phyloP scores from a whole-genome alignment of 1,284 basidiomycete genomes.

The Cryptococcus jaspeensis region DNA sequence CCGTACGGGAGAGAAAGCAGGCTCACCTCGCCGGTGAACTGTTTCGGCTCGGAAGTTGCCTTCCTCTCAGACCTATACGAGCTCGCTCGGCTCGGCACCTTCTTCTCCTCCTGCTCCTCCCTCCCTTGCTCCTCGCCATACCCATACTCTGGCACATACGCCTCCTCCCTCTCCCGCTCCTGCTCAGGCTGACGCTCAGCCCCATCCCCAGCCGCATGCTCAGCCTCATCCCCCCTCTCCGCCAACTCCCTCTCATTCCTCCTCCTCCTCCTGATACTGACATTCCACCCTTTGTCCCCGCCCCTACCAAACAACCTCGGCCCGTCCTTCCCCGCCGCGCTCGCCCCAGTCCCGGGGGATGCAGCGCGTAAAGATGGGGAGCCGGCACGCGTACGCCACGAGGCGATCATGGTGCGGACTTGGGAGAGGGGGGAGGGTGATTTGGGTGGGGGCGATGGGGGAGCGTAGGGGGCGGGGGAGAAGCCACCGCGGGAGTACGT shows the following conservation, averaged over 20 bases:
- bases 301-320: conserved; percentile 25
- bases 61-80: conserved; percentile 39
- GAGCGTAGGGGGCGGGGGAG: background rate
- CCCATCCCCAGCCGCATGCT: background rate
- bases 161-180: background rate
- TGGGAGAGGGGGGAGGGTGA: conserved; percentile 44
- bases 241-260: conserved; percentile 51
- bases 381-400: conserved; percentile 57
- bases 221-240: conserved; percentile 17
- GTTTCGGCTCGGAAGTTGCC: conserved; percentile 48
- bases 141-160: background rate
- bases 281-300: conserved; percentile 55
- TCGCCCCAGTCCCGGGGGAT: conserved; percentile 34
- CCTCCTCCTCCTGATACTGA: conserved; percentile 63
- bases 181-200: background rate
- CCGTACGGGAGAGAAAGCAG: conserved; percentile 1
- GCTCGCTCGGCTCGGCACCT: conserved; percentile 31
- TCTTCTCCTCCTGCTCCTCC: conserved; percentile 3
- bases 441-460: conserved; percentile 24
- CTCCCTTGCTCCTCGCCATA: background rate
- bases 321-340: conserved; percentile 48
- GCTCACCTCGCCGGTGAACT: conserved; percentile 56
- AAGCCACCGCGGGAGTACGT: conserved; percentile 6
- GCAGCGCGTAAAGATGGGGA: conserved; percentile 57
- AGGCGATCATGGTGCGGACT: conserved; percentile 72